phyloP scores from a whole-genome alignment of 2,329 filamentous ascomycete genomes.

The Aspergillus brunneoviolaceus region DNA sequence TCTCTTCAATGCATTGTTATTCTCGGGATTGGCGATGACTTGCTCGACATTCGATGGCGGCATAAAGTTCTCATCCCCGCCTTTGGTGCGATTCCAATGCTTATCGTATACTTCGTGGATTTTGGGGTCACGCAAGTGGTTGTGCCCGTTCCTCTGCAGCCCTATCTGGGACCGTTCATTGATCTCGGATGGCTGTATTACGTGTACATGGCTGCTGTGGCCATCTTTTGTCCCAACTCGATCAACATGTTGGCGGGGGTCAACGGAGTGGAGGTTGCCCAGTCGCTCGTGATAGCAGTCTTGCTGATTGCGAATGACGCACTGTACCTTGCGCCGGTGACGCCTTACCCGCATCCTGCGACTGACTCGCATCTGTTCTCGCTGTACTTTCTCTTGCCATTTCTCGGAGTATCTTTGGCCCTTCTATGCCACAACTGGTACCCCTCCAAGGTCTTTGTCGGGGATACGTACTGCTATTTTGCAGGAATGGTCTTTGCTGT shows the following conservation, averaged over 20 bases:
- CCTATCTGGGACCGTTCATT: conserved; percentile 79
- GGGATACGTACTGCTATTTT: conserved; percentile 99
- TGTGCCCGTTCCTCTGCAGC: conserved; percentile 79
- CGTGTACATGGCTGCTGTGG: conserved; percentile 90
- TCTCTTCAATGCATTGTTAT: conserved; percentile 88
- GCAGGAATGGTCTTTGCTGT: conserved; percentile 98
- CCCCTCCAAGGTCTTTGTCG: conserved; percentile 90
- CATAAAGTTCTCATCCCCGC: conserved; percentile 98
- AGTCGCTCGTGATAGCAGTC: conserved; percentile 85
- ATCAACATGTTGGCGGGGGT: conserved; percentile 99
- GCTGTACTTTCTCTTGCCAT: conserved; percentile 89
- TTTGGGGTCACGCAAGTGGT: conserved; percentile 97
- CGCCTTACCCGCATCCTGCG: conserved; percentile 83
- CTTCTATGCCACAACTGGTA: conserved; percentile 93
- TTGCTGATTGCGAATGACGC: conserved; percentile 83
- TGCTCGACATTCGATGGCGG: conserved; percentile 97
- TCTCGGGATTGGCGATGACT: conserved; percentile 89
- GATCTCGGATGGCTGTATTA: conserved; percentile 86
- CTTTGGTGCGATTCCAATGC: conserved; percentile 86
- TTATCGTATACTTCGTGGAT: conserved; percentile 97
- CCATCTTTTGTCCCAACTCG: conserved; percentile 97
- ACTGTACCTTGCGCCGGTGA: conserved; percentile 74
- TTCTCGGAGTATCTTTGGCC: conserved; percentile 86
- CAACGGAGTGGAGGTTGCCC: conserved; percentile 94
- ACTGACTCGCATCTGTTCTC: conserved; percentile 96